Conservation (phyloP, 2,329 filamentous ascomycete genomes). For the Aciculosporium take region DNA sequence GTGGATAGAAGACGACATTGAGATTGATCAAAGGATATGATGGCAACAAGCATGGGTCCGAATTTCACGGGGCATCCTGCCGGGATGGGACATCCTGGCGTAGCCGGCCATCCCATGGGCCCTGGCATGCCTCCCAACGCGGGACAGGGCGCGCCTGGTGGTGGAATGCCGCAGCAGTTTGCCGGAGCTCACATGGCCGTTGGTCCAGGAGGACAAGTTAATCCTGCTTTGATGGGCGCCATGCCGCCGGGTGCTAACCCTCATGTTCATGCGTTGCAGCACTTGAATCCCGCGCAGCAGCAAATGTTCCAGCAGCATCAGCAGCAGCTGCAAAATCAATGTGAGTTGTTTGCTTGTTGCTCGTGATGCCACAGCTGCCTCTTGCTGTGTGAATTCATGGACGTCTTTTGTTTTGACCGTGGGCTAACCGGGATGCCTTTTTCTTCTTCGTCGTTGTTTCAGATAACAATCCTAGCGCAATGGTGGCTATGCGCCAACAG, state of each 20-base stretch:
- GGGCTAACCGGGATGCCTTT: not conserved
- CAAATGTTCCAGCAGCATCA: constrained; percentile 42
- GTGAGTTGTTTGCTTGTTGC: too few species aligned
- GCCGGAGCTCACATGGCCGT: constrained; percentile 51
- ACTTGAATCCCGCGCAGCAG: constrained; percentile 48
- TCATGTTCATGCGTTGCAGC: constrained; percentile 57
- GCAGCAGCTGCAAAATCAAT: constrained; percentile 22
- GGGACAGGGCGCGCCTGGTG: constrained; percentile 51
- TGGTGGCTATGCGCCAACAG: constrained; percentile 37
- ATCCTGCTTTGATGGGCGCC: constrained; percentile 60
- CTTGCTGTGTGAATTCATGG: too few species aligned
- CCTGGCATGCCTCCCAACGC: constrained; percentile 53
- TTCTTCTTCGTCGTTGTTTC: constrained; percentile 1
- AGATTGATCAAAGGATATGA: constrained; percentile 46
- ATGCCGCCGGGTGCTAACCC: constrained; percentile 57
- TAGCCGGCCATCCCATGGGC: constrained; percentile 50
- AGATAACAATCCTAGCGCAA: constrained; percentile 24
- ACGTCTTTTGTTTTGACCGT: constrained; percentile 2
- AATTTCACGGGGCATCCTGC: constrained; percentile 53
- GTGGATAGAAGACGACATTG: too few species aligned
- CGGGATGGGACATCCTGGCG: constrained; percentile 58
- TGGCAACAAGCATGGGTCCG: constrained; percentile 50
- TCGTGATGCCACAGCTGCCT: too few species aligned
- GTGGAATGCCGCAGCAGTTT: constrained; percentile 52
- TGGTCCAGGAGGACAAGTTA: constrained; percentile 57